Percentiles rank a stretch among this genome's conserved stretches.
Evolutionary conservation across 1,139 yeast species (phyloP).

Genomic region (Ashbya aceris): DNA sequence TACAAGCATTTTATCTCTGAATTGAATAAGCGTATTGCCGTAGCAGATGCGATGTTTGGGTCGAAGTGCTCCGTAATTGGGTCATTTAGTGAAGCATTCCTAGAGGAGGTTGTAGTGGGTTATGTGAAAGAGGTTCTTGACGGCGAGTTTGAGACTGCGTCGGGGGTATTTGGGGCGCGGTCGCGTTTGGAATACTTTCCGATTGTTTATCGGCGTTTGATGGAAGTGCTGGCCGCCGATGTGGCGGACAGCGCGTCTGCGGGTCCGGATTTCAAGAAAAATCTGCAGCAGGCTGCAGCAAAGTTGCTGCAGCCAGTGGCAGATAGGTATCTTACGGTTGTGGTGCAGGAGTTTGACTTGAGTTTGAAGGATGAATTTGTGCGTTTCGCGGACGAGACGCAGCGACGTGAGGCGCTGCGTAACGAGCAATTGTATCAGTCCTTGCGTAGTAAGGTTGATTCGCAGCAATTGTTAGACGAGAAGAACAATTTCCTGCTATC

Average conservation of each 20-base stretch:
- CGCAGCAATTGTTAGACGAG: constrained; percentile 26
- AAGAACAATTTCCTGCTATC: constrained; percentile 39
- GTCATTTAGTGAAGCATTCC: constrained; percentile 35
- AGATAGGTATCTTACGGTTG: constrained; percentile 34
- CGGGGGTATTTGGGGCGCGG: constrained; percentile 1
- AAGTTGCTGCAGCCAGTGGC: constrained; percentile 33
- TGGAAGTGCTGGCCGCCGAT: constrained; percentile 21
- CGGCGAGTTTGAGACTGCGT: constrained; percentile 3
- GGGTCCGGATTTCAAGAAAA: constrained; percentile 24
- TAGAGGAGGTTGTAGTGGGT: constrained; percentile 42
- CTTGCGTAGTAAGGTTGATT: constrained; percentile 14
- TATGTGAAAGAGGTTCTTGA: constrained; percentile 18
- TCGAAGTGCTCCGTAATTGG: constrained; percentile 31
- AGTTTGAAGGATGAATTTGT: constrained; percentile 27
- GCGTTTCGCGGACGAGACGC: constrained; percentile 30
- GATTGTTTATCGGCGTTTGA: constrained; percentile 20
- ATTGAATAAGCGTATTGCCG: constrained; percentile 23
- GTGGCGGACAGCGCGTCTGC: constrained; percentile 28
- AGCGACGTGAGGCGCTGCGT: constrained; percentile 22
- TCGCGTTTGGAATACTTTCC: constrained; percentile 18
- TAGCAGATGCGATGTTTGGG: constrained; percentile 30
- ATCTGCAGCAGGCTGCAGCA: constrained; percentile 11
- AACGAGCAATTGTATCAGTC: constrained; percentile 21
- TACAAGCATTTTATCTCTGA: constrained; percentile 11
- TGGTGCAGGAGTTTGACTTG: constrained; percentile 30